Percentiles rank a stretch among this genome's conserved stretches.
phyloP scores from a whole-genome alignment of 75 land plant species.

The Pseudotsuga menziesii region DNA sequence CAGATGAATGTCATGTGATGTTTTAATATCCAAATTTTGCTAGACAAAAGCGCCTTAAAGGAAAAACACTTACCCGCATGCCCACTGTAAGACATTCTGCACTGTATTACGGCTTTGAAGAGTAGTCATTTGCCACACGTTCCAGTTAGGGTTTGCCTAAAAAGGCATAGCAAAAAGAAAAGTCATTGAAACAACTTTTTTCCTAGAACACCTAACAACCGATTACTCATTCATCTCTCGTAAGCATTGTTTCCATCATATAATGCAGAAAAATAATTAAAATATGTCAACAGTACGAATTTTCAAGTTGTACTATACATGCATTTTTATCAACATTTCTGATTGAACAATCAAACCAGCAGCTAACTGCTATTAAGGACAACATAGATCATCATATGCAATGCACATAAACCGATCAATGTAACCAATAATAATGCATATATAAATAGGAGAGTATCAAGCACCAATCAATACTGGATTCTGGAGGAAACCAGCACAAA shows the following conservation, averaged over 20 bases:
- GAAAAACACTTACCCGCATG: constrained; percentile 32
- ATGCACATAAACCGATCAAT: neutral
- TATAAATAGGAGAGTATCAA: neutral
- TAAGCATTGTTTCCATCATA: neutral
- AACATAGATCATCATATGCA: neutral
- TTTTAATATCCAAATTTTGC: too few relatives aligned
- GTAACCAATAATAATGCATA: neutral
- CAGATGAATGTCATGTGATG: too few relatives aligned
- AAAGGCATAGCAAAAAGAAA: neutral
- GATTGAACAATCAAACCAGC: neutral
- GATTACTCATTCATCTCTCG: neutral
- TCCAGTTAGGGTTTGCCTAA: constrained; percentile 36
- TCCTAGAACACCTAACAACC: neutral
- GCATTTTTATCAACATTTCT: neutral
- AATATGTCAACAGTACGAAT: neutral
- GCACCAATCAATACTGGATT: neutral
- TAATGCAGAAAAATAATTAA: neutral
- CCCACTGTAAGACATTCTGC: constrained; percentile 40
- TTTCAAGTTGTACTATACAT: neutral
- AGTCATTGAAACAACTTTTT: neutral
- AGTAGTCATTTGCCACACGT: constrained; percentile 21
- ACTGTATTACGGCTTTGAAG: constrained; percentile 36
- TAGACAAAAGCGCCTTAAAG: too few relatives aligned
- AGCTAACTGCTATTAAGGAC: neutral
- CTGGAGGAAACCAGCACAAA: too few relatives aligned